Base-by-base conservation (phyloP, 192 early-diverging fungal genomes). In the Irineochytrium annulatum region DNA sequence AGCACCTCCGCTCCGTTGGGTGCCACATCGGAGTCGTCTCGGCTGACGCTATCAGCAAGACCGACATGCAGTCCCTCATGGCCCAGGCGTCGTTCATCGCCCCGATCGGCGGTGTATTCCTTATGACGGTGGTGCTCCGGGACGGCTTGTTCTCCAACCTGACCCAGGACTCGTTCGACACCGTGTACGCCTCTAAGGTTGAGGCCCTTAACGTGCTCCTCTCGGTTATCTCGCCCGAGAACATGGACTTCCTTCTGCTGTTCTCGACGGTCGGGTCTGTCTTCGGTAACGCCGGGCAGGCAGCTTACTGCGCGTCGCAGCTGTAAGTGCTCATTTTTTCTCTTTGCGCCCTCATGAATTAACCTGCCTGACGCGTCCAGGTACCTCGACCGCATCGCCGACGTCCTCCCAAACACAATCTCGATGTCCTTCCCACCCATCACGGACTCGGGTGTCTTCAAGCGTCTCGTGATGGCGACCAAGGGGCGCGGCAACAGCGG, bases 61-160 rank as follows among this genome's bases (percentile, higher is more conserved):
- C 13, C 27, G 62, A 28, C 41, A 67, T 34, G 39, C 28, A 63
- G 48, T 13, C 19, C n/a, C 14, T 67, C 2, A 27, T 67, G 29
- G 33, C 20, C n/a, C 22, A 17, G 22, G 58, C 65, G 13, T 24
- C 17, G 3, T 33, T 3, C 1, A 2, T n/a, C 20, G 65, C 45
- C n/a, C 59, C 45, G n/a, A 65, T 67, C 13, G 65, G 65, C 4
- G 65, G 65, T 1, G 46, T 67, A 20, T 63, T 67, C 34, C 17
- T 57, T 19, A 67, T 67, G 65, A 39, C 65, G 16, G 57, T 67
- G 16, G 48, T 67, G 11, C 43, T 67, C 13, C 19, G 32, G 3
- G 65, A 67, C 34, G 44, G 19, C 20, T 32, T 62, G 13, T 67
- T 67, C 34, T 16, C 39, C 3, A 67, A 67, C 48, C 20, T 67